A percentile compares a stretch with the other conserved stretches of the same genome.
Conservation (phyloP, 208 protist species). For the Trypanosoma melophagium region DNA sequence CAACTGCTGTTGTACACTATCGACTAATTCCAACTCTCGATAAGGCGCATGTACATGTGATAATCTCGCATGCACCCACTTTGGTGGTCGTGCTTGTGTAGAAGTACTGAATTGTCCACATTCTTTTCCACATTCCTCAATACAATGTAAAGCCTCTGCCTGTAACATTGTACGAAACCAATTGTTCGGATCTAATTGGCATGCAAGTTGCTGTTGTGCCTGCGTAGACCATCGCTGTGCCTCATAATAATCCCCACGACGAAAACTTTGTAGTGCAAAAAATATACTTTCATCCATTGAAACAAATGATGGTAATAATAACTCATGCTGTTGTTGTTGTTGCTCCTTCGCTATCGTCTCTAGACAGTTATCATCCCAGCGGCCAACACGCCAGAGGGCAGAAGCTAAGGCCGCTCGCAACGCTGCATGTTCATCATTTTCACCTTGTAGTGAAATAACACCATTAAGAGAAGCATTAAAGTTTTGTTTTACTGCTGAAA, state of each 20-base stretch:
- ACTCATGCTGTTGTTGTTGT: conserved; percentile 22
- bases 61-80: conserved; percentile 16
- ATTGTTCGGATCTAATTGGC: conserved; percentile 35
- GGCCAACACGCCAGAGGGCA: conserved; percentile 52
- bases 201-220: conserved; percentile 32
- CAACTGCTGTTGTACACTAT: conserved; percentile 24
- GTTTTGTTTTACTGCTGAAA: conserved; percentile 13
- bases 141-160: conserved; percentile 51
- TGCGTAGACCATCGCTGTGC: conserved; percentile 25
- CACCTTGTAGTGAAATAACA: not conserved
- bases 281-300: conserved; percentile 34
- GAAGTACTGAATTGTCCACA: not conserved
- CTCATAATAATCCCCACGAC: conserved; percentile 11
- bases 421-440: not conserved
- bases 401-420: conserved; percentile 42
- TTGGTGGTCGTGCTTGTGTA: conserved; percentile 4
- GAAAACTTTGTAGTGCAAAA: conserved; percentile 17
- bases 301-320: conserved; percentile 28
- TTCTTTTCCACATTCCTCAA: conserved; percentile 36
- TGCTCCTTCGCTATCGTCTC: not conserved
- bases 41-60: conserved; percentile 20
- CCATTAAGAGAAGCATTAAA: not conserved
- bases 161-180: conserved; percentile 38
- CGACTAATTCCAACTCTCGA: conserved; percentile 22
- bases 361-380: conserved; percentile 31